Evolutionary conservation across 2,329 filamentous ascomycete genomes (phyloP).

Genomic region (Aspergillus bombycis): DNA sequence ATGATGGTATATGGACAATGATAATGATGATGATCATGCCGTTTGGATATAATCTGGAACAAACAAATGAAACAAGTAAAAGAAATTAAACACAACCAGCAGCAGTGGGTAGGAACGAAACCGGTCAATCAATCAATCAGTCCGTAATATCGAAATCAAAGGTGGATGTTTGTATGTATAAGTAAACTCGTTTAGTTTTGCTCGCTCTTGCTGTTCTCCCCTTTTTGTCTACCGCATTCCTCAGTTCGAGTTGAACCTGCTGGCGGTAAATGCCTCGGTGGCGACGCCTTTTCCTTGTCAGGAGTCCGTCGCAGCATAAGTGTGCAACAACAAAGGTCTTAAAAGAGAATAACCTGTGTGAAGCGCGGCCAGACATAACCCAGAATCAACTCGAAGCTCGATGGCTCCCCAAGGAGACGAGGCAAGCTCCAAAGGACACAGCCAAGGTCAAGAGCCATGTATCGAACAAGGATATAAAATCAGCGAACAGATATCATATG

Average conservation of each 20-base stretch:
- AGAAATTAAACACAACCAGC: conserved; percentile 13
- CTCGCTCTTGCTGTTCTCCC: conserved; percentile 14
- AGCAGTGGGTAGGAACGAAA: conserved; percentile 11
- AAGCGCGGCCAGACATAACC: conserved; percentile 4
- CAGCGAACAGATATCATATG: conserved; percentile 18
- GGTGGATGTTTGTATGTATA: conserved; percentile 8
- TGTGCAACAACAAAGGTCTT: not conserved
- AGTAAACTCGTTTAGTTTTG: conserved; percentile 8
- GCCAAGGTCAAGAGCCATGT: conserved; percentile 13
- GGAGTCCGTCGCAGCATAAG: not conserved
- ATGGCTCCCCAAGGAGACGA: conserved; percentile 4
- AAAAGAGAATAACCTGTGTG: conserved; percentile 10
- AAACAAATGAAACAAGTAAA: conserved; percentile 1
- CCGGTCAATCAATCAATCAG: not conserved
- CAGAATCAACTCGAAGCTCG: conserved; percentile 6
- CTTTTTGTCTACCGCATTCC: conserved; percentile 5
- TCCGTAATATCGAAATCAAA: not conserved
- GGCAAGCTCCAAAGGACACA: conserved; percentile 1
- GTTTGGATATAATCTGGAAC: conserved; percentile 23
- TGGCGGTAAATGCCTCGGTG: not conserved
- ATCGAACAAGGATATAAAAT: conserved; percentile 15
- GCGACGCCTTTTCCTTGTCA: not conserved
- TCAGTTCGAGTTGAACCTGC: not conserved
- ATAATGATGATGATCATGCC: conserved; percentile 26
- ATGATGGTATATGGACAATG: conserved; percentile 33